phyloP scores from a whole-genome alignment of 2,329 filamentous ascomycete species.

The Diaporthe ampelina region DNA sequence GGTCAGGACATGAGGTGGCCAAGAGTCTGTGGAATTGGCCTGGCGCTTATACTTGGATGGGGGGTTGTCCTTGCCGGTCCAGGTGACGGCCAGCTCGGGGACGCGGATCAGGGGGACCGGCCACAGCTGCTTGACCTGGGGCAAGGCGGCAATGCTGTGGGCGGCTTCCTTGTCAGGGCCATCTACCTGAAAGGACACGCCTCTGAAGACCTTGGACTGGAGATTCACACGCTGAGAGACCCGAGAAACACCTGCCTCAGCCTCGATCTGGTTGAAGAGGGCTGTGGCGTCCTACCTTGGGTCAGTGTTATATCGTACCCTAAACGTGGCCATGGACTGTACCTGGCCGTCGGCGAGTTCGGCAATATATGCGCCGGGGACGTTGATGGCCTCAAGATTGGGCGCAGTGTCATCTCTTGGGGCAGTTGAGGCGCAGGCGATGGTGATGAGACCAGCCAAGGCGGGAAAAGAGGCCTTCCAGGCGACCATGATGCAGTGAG shows the following conservation, averaged over 20 bases:
- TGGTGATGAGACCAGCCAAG: background rate
- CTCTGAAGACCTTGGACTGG: slow-evolving; percentile 44
- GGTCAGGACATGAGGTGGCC: slow-evolving; percentile 49
- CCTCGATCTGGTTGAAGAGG: slow-evolving; percentile 42
- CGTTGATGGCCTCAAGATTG: background rate
- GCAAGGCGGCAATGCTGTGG: slow-evolving; percentile 44
- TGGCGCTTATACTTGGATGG: slow-evolving; percentile 29
- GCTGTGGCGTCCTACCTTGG: slow-evolving; percentile 29
- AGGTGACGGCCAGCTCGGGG: slow-evolving; percentile 26
- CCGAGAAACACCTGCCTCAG: slow-evolving; percentile 37
- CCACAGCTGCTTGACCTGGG: slow-evolving; percentile 50
- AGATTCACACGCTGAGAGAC: slow-evolving; percentile 43
- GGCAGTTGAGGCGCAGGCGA: slow-evolving; percentile 9
- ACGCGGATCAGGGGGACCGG: slow-evolving; percentile 46
- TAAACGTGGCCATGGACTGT: background rate
- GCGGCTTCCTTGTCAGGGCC: slow-evolving; percentile 36
- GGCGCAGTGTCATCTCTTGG: background rate
- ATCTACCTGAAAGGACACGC: slow-evolving; percentile 43
- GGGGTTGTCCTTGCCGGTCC: slow-evolving; percentile 12
- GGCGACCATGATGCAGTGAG: slow-evolving; percentile 12
- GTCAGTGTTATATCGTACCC: background rate
- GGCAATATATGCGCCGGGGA: slow-evolving; percentile 44
- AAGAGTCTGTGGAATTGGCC: slow-evolving; percentile 37
- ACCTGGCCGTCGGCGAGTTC: slow-evolving; percentile 44
- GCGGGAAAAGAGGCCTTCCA: background rate